Evolutionary conservation across 2,329 filamentous ascomycete genomes (phyloP).

Genomic region (Xylaria digitata): DNA sequence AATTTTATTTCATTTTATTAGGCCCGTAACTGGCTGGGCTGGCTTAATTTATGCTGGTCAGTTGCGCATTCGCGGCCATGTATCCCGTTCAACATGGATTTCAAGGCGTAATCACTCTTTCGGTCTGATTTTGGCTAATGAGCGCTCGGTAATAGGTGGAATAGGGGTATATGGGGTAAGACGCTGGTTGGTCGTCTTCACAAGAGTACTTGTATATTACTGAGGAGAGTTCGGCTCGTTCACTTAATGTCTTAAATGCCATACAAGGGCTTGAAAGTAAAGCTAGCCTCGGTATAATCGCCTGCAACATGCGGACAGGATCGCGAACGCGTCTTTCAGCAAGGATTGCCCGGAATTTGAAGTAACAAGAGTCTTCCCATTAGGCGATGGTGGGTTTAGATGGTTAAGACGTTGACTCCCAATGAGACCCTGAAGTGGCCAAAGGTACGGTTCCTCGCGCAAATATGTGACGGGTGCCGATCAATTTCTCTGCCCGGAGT

Average conservation of each 20-base stretch:
- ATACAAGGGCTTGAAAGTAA: conserved; percentile 1
- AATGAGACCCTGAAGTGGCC: not conserved
- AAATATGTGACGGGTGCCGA: conserved; percentile 3
- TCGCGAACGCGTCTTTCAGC: not conserved
- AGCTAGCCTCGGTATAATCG: not conserved
- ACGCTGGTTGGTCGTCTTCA: not conserved
- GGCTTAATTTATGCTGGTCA: conserved; percentile 2
- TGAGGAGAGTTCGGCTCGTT: not conserved
- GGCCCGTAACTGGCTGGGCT: conserved; percentile 12
- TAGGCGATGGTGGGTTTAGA: not conserved
- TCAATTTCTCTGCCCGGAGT: conserved; percentile 7
- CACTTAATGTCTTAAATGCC: not conserved
- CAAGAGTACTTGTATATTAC: not conserved
- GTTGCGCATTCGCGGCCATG: conserved; percentile 21
- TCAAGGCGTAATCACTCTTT: conserved; percentile 10
- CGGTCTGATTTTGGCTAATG: conserved; percentile 8
- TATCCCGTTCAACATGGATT: conserved; percentile 2
- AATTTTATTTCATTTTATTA: too few relatives aligned
- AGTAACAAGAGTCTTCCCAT: not conserved
- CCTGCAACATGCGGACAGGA: not conserved
- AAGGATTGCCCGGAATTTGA: not conserved
- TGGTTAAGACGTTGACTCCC: not conserved
- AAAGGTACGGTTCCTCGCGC: conserved; percentile 1
- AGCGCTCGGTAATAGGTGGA: not conserved
- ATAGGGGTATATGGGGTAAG: conserved; percentile 12